phyloP scores from a whole-genome alignment of 106 monocot species.

The Apostasia ramifera region DNA sequence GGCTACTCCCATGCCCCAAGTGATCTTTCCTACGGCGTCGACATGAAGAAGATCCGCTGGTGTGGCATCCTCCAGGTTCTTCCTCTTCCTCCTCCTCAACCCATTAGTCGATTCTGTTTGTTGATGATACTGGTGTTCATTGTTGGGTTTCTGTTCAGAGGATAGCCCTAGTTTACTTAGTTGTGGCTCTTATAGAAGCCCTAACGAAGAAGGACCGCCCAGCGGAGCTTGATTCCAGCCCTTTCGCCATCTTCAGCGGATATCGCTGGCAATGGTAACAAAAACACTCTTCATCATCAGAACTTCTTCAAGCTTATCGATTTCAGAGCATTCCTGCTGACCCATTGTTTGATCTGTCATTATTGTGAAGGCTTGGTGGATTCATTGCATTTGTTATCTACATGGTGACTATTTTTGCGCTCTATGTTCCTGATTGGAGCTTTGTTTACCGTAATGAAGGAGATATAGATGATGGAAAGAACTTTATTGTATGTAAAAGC shows the following conservation, averaged over 20 bases:
- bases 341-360: not conserved
- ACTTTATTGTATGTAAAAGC: constrained; percentile 23
- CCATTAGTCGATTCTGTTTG: not conserved
- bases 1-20: constrained; percentile 47
- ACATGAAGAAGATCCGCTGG: constrained; percentile 46
- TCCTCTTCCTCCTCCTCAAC: not conserved
- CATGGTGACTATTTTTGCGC: constrained; percentile 32
- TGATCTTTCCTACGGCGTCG: constrained; percentile 40
- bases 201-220: constrained; percentile 14
- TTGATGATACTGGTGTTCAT: too few species aligned
- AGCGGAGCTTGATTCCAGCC: constrained; percentile 7
- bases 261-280: constrained; percentile 26
- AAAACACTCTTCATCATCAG: not conserved
- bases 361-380: constrained; percentile 23
- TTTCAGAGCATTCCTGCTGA: not conserved
- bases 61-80: constrained; percentile 47
- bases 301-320: not conserved
- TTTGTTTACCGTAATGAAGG: constrained; percentile 24
- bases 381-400: constrained; percentile 27
- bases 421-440: constrained; percentile 46
- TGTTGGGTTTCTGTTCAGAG: constrained; percentile 4
- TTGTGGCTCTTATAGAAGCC: constrained; percentile 20
- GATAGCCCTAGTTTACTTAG: constrained; percentile 21
- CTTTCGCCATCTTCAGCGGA: constrained; percentile 16
- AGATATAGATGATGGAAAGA: constrained; percentile 36